Conservation (phyloP, 768 basidiomycete genomes). For the Gyrodon lividus region DNA sequence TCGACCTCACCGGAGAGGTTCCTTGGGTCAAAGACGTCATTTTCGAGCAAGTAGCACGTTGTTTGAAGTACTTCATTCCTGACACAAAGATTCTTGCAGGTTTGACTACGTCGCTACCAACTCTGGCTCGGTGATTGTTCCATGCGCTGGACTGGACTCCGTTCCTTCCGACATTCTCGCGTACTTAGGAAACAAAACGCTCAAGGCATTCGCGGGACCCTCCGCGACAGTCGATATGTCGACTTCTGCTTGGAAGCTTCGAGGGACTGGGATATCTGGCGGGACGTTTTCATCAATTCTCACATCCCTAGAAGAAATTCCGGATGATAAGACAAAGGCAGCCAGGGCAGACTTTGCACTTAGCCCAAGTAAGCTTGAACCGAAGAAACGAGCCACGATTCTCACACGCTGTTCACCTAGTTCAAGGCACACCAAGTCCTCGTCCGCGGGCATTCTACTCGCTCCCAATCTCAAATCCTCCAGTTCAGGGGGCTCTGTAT, state of each 20-base stretch:
- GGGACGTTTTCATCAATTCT: conserved; percentile 38
- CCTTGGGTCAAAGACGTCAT: conserved; percentile 68
- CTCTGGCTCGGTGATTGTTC: conserved; percentile 73
- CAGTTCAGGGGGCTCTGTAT: conserved; percentile 41
- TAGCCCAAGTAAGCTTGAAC: conserved; percentile 39
- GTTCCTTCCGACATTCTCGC: conserved; percentile 71
- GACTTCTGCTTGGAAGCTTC: conserved; percentile 44
- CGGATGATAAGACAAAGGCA: conserved; percentile 28
- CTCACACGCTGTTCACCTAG: conserved; percentile 19
- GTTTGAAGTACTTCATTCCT: conserved; percentile 5
- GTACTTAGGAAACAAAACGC: conserved; percentile 66
- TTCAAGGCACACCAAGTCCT: conserved; percentile 32
- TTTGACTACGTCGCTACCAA: conserved; percentile 71
- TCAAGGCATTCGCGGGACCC: conserved; percentile 47
- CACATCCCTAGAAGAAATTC: conserved; percentile 32
- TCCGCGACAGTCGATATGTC: conserved; percentile 50
- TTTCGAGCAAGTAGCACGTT: conserved; percentile 41
- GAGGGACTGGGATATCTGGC: conserved; percentile 36
- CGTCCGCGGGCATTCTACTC: conserved; percentile 33
- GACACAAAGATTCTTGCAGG: conserved; percentile 36
- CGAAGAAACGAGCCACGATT: neutral
- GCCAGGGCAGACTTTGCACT: conserved; percentile 39
- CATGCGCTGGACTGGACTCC: conserved; percentile 76
- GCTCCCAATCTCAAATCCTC: conserved; percentile 34
- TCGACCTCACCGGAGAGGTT: conserved; percentile 79